Conservation (phyloP, 768 basidiomycete species). For the Mycena chlorophos region DNA sequence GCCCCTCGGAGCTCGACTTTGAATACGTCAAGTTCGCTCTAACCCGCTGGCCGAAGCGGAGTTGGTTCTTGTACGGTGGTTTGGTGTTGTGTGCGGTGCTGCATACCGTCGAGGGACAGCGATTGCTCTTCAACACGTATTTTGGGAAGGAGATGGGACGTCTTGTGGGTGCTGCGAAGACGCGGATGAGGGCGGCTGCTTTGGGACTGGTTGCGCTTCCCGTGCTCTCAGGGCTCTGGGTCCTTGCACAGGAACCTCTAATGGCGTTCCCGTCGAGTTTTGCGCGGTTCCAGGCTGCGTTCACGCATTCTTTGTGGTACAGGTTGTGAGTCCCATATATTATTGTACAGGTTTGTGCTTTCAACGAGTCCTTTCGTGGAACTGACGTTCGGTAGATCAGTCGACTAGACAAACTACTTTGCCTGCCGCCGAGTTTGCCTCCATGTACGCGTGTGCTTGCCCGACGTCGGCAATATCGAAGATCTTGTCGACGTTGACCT, state of each 20-base stretch:
- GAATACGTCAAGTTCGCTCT: conserved; percentile 80
- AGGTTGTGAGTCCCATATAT: conserved; percentile 32
- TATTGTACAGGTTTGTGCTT: background rate
- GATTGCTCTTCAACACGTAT: conserved; percentile 54
- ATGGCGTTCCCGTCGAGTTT: conserved; percentile 53
- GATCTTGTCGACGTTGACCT: conserved; percentile 23
- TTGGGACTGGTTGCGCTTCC: conserved; percentile 45
- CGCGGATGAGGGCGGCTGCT: conserved; percentile 30
- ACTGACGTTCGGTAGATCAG: background rate
- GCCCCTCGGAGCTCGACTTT: conserved; percentile 78
- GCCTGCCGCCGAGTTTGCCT: conserved; percentile 25
- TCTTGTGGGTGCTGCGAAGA: conserved; percentile 22
- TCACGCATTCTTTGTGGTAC: conserved; percentile 48
- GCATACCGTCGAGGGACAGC: conserved; percentile 65
- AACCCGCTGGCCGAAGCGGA: conserved; percentile 58
- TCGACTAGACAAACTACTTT: conserved; percentile 28
- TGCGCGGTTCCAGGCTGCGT: conserved; percentile 53
- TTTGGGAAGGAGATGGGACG: conserved; percentile 30
- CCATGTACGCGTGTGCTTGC: conserved; percentile 27
- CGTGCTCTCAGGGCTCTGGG: conserved; percentile 55
- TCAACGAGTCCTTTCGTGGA: background rate
- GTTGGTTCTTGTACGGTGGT: conserved; percentile 61
- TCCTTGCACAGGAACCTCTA: conserved; percentile 57
- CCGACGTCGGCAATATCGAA: conserved; percentile 25
- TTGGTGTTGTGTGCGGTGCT: conserved; percentile 56